Evolutionary conservation across 495 filamentous ascomycete species (phyloP).

Genomic region (Xanthoparmelia taractica): DNA sequence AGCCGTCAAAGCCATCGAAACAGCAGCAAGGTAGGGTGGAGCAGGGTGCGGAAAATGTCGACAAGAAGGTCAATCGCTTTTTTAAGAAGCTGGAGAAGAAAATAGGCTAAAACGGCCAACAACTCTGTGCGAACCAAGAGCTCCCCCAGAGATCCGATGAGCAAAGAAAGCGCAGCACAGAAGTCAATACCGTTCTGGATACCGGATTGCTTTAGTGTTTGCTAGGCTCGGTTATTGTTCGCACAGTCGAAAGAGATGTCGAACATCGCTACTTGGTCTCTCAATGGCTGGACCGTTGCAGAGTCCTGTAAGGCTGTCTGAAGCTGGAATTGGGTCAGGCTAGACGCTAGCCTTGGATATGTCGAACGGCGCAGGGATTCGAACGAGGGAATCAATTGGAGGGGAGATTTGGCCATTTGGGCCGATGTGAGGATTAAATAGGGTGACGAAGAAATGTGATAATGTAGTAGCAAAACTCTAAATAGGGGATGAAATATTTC

Average conservation of each 20-base stretch:
- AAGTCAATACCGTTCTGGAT: neutral
- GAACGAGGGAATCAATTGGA: neutral
- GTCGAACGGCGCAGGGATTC: neutral
- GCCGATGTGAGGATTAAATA: no score
- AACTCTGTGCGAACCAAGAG: neutral
- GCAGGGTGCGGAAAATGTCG: slow-evolving; percentile 57
- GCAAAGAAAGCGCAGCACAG: neutral
- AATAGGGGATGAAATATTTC: neutral
- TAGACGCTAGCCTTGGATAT: neutral
- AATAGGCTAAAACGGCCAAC: slow-evolving; percentile 40
- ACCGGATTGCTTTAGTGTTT: no score
- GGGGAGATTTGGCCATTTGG: no score
- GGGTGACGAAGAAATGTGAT: no score
- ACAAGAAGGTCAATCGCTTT: slow-evolving; percentile 71
- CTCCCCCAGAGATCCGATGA: neutral
- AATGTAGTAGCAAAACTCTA: neutral
- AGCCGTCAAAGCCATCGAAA: slow-evolving; percentile 44
- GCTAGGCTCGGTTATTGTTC: neutral
- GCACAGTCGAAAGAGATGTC: neutral
- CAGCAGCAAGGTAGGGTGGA: slow-evolving; percentile 54
- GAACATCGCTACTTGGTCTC: neutral
- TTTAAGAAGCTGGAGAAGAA: slow-evolving; percentile 88
- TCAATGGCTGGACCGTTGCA: neutral
- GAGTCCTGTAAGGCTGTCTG: neutral
- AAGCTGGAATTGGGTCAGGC: neutral